Conservation (phyloP, 331 rosid genomes). For the Acacia pycnantha region DNA sequence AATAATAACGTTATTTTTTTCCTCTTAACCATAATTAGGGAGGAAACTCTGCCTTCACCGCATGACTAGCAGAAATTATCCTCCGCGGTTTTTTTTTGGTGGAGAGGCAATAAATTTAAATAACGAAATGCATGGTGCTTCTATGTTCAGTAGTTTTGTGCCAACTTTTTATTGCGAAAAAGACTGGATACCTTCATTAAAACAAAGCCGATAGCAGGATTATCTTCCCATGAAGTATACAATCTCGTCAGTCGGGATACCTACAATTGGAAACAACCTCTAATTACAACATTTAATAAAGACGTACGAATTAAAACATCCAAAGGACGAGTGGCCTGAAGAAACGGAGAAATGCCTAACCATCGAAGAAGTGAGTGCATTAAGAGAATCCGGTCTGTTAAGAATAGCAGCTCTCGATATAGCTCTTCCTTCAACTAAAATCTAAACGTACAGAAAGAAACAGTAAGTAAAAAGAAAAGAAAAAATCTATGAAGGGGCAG, state of each 20-base stretch:
- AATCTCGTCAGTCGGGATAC: conserved; percentile 76
- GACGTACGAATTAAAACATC: conserved; percentile 6
- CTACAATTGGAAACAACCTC: conserved; percentile 42
- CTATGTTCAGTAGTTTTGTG: neutral
- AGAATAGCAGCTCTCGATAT: conserved; percentile 67
- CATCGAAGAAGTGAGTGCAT: conserved; percentile 60
- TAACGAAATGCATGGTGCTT: neutral
- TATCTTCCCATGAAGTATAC: conserved; percentile 96
- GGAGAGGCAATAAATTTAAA: neutral
- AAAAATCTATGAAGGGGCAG: neutral
- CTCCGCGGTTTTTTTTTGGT: neutral
- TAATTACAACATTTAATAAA: neutral
- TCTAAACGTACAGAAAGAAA: conserved; percentile 36
- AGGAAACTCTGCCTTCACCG: neutral
- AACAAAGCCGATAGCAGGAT: conserved; percentile 83
- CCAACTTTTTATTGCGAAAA: neutral
- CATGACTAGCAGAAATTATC: neutral
- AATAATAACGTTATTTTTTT: neutral
- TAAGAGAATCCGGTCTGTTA: conserved; percentile 57
- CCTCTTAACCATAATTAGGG: neutral
- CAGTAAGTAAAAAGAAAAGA: neutral
- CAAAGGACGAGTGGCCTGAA: neutral
- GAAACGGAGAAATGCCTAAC: conserved; percentile 8
- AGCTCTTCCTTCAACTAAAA: conserved; percentile 66
- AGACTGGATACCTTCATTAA: conserved; percentile 71